Evolutionary conservation across 2,329 filamentous ascomycete species (phyloP).

Genomic region (Claviceps quebecensis): DNA sequence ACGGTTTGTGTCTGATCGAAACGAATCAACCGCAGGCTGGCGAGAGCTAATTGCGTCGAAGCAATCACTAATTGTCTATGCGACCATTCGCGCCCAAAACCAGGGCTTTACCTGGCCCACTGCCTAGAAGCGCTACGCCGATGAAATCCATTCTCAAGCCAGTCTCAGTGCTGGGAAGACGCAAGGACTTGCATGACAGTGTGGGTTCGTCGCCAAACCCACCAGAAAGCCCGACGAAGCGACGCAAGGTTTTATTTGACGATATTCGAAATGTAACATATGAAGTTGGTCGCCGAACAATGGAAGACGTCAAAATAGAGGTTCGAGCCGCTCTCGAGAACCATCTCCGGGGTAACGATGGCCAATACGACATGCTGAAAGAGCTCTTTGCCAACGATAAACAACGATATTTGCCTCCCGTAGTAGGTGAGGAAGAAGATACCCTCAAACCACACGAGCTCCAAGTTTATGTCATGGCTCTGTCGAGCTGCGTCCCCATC

Average conservation of each 20-base stretch:
- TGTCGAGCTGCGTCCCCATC: constrained; percentile 46
- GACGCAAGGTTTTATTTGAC: constrained; percentile 45
- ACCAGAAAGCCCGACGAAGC: constrained; percentile 33
- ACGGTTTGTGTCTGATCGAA: neutral
- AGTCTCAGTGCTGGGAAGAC: constrained; percentile 28
- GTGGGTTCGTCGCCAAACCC: constrained; percentile 22
- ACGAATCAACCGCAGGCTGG: neutral
- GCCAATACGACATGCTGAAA: constrained; percentile 48
- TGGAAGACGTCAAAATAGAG: constrained; percentile 41
- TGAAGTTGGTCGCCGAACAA: constrained; percentile 36
- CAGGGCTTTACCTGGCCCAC: constrained; percentile 20
- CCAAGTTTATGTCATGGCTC: constrained; percentile 46
- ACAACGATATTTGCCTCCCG: constrained; percentile 23
- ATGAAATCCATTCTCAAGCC: constrained; percentile 41
- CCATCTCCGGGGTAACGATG: constrained; percentile 42
- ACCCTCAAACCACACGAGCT: constrained; percentile 40
- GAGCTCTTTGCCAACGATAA: constrained; percentile 40
- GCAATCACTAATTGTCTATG: constrained; percentile 8
- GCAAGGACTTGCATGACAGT: constrained; percentile 30
- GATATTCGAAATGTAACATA: constrained; percentile 42
- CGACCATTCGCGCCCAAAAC: constrained; percentile 22
- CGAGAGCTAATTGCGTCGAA: neutral
- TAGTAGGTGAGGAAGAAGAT: constrained; percentile 32
- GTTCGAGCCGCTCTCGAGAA: constrained; percentile 42
- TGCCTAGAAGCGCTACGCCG: constrained; percentile 23